Base-by-base conservation (phyloP, 1,139 yeast species). In the Candida sanyaensis region DNA sequence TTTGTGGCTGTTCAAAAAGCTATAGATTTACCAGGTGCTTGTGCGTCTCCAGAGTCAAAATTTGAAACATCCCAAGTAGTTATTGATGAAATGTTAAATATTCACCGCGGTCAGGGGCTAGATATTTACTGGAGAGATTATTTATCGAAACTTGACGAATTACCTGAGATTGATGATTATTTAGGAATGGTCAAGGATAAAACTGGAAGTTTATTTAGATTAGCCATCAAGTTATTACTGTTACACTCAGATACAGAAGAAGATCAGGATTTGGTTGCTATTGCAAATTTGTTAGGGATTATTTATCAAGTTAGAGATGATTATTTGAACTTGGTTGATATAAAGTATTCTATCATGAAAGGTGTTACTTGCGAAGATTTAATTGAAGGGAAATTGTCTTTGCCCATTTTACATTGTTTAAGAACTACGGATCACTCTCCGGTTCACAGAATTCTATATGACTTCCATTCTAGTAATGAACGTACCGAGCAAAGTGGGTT, bases 41-140 rank as follows among this genome's bases (percentile, higher is more conserved):
- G 24, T 32, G 39, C 39, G 17, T n/a, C 39, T 32, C 10, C n/a
- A 17, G 37, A 13, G 26, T 21, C 50, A 17, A 51, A 53, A 30
- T 46, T 45, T 13, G 47, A 52, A 21, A 50, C 50, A 8, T 49
- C 49, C 46, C 51, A 62, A 24, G 72, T 82, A 1, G 75, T 83
- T 51, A 72, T 80, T 49, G 87, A 86, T 48, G 97, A 91, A 58
- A 75, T 91, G 81, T 65, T 88, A 45, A 84, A 86, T 56, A 68
- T 92, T 50, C 97, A 91, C 62, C 75, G 87, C 43, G 97, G 97
- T 2, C 98, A 91, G 68, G 96, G 96, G 0, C 68, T 86, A 50
- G 98, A 91, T 57, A 76, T 91, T 23, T 86, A 84, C 64, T 91
- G 97, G 97, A 73, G 97, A 53, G 97, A 91, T 53, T 43, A 47